phyloP scores from a whole-genome alignment of 805 yeast species.

The Candida gorgasii region DNA sequence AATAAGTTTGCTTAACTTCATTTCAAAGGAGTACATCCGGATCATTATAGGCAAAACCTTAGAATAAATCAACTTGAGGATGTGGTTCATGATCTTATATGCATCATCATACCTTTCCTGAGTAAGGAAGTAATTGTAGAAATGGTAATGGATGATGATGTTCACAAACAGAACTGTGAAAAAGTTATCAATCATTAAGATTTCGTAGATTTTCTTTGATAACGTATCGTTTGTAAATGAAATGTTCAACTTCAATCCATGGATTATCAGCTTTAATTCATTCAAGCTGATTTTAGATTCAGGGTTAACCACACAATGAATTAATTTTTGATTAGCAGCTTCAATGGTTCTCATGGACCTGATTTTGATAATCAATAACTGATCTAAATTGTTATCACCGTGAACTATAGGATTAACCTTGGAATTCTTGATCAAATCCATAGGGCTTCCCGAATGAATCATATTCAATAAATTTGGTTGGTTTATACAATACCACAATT shows the following conservation, averaged over 20 bases:
- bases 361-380: constrained; percentile 1
- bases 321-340: constrained; percentile 1
- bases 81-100: neutral
- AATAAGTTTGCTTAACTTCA: neutral
- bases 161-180: constrained; percentile 4
- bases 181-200: constrained; percentile 4
- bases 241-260: neutral
- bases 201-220: constrained; percentile 1
- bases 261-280: neutral
- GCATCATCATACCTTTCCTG: neutral
- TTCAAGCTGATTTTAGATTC: neutral
- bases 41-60: constrained; percentile 5
- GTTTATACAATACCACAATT: constrained; percentile 7
- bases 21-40: constrained; percentile 8
- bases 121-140: neutral
- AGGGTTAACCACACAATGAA: neutral
- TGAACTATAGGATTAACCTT: neutral
- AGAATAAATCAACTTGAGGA: constrained; percentile 1
- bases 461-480: constrained; percentile 4
- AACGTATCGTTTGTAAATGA: neutral
- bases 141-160: constrained; percentile 6
- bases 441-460: constrained; percentile 3
- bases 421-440: constrained; percentile 5
- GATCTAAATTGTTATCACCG: constrained; percentile 1
- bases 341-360: neutral